Base-by-base conservation (phyloP, 2,329 filamentous ascomycete genomes). In the Aspergillus pseudonomiae region DNA sequence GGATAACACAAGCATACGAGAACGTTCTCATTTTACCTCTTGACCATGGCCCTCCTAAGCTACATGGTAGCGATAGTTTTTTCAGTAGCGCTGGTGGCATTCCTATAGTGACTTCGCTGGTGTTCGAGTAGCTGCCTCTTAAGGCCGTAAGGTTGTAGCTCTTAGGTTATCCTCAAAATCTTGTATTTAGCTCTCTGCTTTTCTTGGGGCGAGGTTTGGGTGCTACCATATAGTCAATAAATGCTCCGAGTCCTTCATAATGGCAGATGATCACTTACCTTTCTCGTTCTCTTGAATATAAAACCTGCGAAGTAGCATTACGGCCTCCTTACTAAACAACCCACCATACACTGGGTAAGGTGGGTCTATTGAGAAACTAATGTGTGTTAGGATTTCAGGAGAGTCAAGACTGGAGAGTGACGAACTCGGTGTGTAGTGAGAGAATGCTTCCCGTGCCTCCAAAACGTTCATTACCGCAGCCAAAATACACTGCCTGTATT, bases 261-360 rank as follows among this genome's bases (percentile, higher is more conserved):
- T 10, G 43, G 11, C 16, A 48, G 36, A 57, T 32, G n/a, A 34
- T 58, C 50, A 50, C 82, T 71, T 81, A 92, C 91, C 92, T 84
- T 95, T 91, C 67, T 92, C 93, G 78, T 99, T 99, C 79, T 99
- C 94, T 79, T 99, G 95, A 36, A 99, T 92, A 77, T 99, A 99
- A 79, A 99, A 99, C 63, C 94, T 89, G 67, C 96, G 86, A 68
- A 99, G 83, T 69, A 99, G 80, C 78, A 94, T 94, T 64, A 99
- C 96, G 5, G 95, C 94, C 74, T 98, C 94, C 73, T 97, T 92
- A 54, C 93, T 88, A 72, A 93, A 92, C 82, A 96, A 90, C 1
- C 94, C 94, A 45, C 94, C 93, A 75, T 93, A 90, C 62, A 93
- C 93, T 53, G 91, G 89, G 75, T 92, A 97, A 6, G 92, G 88